Percentiles rank a stretch among this genome's conserved stretches.
phyloP scores from a whole-genome alignment of 176 grass and related monocot species.

The Juncus effusus region DNA sequence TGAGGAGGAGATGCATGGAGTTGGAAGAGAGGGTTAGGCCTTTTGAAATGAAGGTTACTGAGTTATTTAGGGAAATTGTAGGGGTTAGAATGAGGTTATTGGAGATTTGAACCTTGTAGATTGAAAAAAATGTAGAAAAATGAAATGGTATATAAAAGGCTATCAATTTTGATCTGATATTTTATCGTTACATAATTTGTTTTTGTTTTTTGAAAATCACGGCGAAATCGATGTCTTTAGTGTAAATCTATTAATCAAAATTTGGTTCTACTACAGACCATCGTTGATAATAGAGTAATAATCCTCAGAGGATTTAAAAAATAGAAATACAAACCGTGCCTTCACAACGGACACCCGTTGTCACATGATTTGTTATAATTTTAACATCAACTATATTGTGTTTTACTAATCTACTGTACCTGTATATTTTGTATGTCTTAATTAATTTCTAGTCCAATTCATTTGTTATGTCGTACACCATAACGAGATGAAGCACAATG shows the following conservation, averaged over 20 bases:
- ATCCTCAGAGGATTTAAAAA: no score
- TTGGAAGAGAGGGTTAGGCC: constrained; percentile 41
- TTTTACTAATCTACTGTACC: no score
- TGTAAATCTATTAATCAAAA: neutral
- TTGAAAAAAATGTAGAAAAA: neutral
- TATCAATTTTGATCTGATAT: constrained; percentile 18
- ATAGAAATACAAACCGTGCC: no score
- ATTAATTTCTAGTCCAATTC: no score
- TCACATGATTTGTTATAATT: no score
- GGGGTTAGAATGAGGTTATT: constrained; percentile 57
- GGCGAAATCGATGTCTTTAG: neutral
- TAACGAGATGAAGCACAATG: no score
- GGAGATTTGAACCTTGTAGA: constrained; percentile 22
- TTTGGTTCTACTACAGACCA: neutral
- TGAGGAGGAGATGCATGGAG: constrained; percentile 49
- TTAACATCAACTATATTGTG: no score
- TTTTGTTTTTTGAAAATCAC: constrained; percentile 10
- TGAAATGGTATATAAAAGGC: neutral
- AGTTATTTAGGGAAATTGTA: constrained; percentile 49
- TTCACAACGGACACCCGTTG: no score
- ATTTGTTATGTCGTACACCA: no score
- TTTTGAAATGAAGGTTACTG: constrained; percentile 53
- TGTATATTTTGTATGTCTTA: no score
- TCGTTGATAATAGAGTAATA: neutral
- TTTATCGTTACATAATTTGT: neutral